Evolutionary conservation across 371 early-diverging fungal species (phyloP), one percentile per base, ranked within the genome.

Genomic region (Saksenaea vasiformis): DNA sequence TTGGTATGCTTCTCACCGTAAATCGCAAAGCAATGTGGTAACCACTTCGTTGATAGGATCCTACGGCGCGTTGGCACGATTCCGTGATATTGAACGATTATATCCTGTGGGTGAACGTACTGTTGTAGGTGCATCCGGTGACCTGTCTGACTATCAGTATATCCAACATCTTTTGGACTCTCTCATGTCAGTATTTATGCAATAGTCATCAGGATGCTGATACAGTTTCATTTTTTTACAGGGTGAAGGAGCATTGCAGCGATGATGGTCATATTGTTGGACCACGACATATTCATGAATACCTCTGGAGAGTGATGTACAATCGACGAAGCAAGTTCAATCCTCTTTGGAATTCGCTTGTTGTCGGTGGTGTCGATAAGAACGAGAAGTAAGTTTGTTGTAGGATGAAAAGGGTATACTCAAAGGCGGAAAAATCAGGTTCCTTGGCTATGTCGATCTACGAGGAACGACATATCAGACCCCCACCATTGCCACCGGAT

Each of bases 401-500:
- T 31, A 31, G 31, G 31, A 31, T 31, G 31, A 43, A 17, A 47
- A 34, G 54, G 38, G 44, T n/a, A 54, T 13, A 27, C 27, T 38
- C n/a, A 19, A 61, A 15, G n/a, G n/a, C n/a, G n/a, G n/a, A 28
- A 28, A 0, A 35, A 36, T 0, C 27, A 94, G 93, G 51, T 94
- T 97, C 82, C 86, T 99, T 60, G 99, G 99, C 8, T 97, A 84
- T 67, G 95, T 99, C 54, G 97, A 99, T 77, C 81, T 96, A 57
- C 90, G 93, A 72, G 99, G 99, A 38, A 98, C 98, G 24, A 96
- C 97, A 22, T 98, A 97, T 74, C 87, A 94, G 70, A 74, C 96
- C 5, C 73, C 91, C 15, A 92, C 95, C 22, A 93, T 99, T 65
- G 98, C 99, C 38, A 98, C 99, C 37, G 99, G 99, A 28, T 96